A percentile compares a stretch with the other conserved stretches of the same genome.
Conservation (phyloP, 139 green algal genomes). For the Auxenochlorella pyrenoidosa region DNA sequence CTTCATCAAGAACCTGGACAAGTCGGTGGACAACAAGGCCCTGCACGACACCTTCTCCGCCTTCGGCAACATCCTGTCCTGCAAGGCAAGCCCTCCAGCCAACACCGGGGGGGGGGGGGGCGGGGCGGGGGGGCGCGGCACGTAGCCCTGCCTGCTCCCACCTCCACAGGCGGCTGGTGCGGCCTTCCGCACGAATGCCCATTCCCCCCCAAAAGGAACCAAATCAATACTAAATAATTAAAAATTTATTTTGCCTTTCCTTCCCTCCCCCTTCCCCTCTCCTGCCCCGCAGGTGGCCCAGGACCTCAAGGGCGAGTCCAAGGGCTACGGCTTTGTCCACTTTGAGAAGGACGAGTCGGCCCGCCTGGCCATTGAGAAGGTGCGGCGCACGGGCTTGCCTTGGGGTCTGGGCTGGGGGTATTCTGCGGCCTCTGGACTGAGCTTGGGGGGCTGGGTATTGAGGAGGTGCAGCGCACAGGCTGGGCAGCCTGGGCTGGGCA, state of each 20-base stretch:
- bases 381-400: slow-evolving; percentile 26
- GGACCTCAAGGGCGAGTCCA: slow-evolving; percentile 67
- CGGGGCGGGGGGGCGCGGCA: no score
- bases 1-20: slow-evolving; percentile 98
- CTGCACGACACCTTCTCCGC: slow-evolving; percentile 95
- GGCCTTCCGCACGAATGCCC: no score
- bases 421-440: no score
- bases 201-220: no score
- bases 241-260: no score
- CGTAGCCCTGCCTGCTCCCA: no score
- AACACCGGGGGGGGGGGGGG: no score
- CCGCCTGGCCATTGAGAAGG: slow-evolving; percentile 84
- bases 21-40: slow-evolving; percentile 91
- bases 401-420: background rate
- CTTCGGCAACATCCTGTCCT: slow-evolving; percentile 92
- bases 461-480: no score
- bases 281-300: slow-evolving; percentile 46
- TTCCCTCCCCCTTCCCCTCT: background rate
- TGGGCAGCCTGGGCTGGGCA: no score
- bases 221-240: no score
- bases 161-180: no score
- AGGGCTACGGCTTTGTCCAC: slow-evolving; percentile 96
- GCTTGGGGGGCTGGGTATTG: no score
- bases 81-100: slow-evolving; percentile 35
- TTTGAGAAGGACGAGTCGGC: slow-evolving; percentile 87